phyloP scores from a whole-genome alignment of 768 basidiomycete genomes.

The Russula griseocarnosa region DNA sequence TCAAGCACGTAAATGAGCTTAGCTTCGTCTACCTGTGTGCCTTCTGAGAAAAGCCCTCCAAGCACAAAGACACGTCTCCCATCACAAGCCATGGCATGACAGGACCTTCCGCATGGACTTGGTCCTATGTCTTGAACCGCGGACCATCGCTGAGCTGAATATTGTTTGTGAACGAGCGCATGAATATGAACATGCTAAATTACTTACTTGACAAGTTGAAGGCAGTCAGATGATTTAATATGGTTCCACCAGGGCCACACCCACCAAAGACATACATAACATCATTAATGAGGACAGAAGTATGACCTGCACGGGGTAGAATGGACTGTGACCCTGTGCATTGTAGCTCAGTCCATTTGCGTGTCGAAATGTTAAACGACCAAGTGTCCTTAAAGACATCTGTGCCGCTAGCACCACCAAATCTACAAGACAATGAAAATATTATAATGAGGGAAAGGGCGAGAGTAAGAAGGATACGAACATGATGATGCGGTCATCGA shows the following conservation, averaged over 20 bases:
- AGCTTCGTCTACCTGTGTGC: conserved; percentile 72
- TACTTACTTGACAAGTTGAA: conserved; percentile 94
- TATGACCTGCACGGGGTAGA: conserved; percentile 92
- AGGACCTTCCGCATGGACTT: conserved; percentile 83
- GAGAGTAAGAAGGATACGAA: no score
- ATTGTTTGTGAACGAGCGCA: conserved; percentile 4
- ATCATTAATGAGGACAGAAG: conserved; percentile 92
- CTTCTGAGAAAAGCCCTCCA: conserved; percentile 85
- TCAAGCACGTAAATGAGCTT: conserved; percentile 83
- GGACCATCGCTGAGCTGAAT: conserved; percentile 91
- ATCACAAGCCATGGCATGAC: conserved; percentile 94
- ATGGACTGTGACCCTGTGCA: conserved; percentile 97
- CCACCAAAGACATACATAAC: conserved; percentile 98
- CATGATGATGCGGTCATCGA: no score
- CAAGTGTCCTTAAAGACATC: conserved; percentile 99
- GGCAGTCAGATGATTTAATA: conserved; percentile 88
- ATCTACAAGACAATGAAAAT: no score
- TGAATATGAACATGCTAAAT: not conserved
- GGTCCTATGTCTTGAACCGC: conserved; percentile 99
- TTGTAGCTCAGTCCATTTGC: conserved; percentile 86
- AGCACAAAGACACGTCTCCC: conserved; percentile 87
- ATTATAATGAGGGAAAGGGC: no score
- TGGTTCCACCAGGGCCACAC: conserved; percentile 92
- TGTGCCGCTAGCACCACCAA: conserved; percentile 96
- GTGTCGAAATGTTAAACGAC: conserved; percentile 80